phyloP scores from a whole-genome alignment of 2,329 filamentous ascomycete species.

The Colletotrichum costaricense region DNA sequence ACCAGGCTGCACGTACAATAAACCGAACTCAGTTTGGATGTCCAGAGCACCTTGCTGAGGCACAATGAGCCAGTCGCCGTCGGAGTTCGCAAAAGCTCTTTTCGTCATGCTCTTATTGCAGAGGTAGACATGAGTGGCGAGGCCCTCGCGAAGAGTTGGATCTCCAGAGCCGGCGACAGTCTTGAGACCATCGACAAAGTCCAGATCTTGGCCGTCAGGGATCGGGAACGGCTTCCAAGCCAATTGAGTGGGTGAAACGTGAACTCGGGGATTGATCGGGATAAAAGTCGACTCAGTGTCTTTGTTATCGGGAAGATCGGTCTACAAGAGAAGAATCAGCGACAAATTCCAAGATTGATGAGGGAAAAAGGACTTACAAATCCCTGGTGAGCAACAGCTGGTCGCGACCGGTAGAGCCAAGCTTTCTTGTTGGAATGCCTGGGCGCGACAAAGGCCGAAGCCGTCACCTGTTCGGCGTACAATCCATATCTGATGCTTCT shows the following conservation, averaged over 20 bases:
- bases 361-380: not conserved
- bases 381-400: conserved; percentile 46
- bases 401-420: conserved; percentile 43
- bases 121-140: conserved; percentile 61
- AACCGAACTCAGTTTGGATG: conserved; percentile 76
- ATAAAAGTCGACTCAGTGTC: conserved; percentile 55
- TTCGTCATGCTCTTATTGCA: conserved; percentile 59
- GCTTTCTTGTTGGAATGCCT: conserved; percentile 45
- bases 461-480: conserved; percentile 57
- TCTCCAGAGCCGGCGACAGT: conserved; percentile 62
- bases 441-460: conserved; percentile 45
- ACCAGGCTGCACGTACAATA: conserved; percentile 72
- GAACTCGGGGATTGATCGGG: conserved; percentile 55
- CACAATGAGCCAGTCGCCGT: conserved; percentile 75
- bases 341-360: not conserved
- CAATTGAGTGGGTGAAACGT: conserved; percentile 56
- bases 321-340: conserved; percentile 1
- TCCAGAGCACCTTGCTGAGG: conserved; percentile 73
- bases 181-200: conserved; percentile 60
- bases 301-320: conserved; percentile 38
- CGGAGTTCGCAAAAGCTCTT: conserved; percentile 64
- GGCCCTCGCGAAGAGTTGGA: conserved; percentile 58
- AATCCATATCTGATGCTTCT: conserved; percentile 51
- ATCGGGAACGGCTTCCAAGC: conserved; percentile 55
- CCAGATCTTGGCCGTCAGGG: conserved; percentile 48